phyloP scores from a whole-genome alignment of 768 basidiomycete genomes.

The Tubosaeta brunneosetosa region DNA sequence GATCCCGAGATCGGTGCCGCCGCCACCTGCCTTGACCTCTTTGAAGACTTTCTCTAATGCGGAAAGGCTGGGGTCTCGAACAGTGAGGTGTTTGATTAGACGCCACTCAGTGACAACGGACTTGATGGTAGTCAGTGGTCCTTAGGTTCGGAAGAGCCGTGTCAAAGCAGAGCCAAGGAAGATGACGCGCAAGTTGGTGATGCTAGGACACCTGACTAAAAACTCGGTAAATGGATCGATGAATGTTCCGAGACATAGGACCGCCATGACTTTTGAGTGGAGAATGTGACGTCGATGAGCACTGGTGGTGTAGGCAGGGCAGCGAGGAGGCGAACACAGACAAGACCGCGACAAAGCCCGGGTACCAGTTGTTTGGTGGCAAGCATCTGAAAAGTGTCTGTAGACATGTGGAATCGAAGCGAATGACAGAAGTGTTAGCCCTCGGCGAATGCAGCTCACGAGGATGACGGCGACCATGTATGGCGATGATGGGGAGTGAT shows the following conservation, averaged over 20 bases:
- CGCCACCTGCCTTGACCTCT: constrained; percentile 19
- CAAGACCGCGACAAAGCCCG: constrained; percentile 7
- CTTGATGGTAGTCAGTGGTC: constrained; percentile 25
- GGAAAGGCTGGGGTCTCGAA: constrained; percentile 21
- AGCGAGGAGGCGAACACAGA: constrained; percentile 13
- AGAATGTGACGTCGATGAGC: constrained; percentile 25
- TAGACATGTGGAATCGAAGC: constrained; percentile 43
- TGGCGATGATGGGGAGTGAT: constrained; percentile 40
- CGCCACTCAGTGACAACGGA: constrained; percentile 20
- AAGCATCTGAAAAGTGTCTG: constrained; percentile 19
- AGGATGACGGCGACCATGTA: constrained; percentile 27
- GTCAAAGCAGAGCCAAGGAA: constrained; percentile 22
- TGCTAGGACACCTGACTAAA: constrained; percentile 20
- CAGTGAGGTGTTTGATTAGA: constrained; percentile 18
- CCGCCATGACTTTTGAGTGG: constrained; percentile 29
- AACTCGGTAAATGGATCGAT: constrained; percentile 25
- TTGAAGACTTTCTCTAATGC: constrained; percentile 26
- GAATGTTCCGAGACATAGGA: constrained; percentile 23
- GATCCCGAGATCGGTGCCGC: constrained; percentile 23
- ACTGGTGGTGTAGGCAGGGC: not conserved
- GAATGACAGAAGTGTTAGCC: constrained; percentile 35
- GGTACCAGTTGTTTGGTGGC: constrained; percentile 12
- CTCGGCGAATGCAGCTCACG: constrained; percentile 31
- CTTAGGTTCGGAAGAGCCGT: constrained; percentile 21
- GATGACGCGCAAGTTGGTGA: constrained; percentile 20